phyloP scores from a whole-genome alignment of 345 rosid genomes.

The Lepidium didymum region DNA sequence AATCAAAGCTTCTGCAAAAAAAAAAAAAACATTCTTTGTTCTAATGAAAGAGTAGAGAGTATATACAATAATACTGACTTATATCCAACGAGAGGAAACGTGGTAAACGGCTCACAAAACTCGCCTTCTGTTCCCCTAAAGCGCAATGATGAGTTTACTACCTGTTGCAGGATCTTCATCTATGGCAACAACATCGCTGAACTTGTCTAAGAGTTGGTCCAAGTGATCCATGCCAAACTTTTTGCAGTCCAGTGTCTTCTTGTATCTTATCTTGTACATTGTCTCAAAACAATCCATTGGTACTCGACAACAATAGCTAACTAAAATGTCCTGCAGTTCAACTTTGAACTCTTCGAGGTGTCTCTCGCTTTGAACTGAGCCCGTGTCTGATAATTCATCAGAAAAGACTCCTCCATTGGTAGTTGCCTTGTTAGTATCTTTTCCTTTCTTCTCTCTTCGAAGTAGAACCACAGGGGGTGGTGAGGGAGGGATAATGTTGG shows the following conservation, averaged over 20 bases:
- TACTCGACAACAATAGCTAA: conserved; percentile 71
- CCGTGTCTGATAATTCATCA: conserved; percentile 55
- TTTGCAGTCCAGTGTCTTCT: conserved; percentile 50
- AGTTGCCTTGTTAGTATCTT: conserved; percentile 33
- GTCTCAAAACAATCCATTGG: conserved; percentile 72
- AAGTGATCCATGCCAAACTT: conserved; percentile 56
- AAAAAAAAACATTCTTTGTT: background rate
- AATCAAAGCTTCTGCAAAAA: background rate
- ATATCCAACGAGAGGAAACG: background rate
- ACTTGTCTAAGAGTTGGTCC: conserved; percentile 69
- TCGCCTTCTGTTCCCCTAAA: background rate
- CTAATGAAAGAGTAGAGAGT: background rate
- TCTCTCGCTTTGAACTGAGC: conserved; percentile 24
- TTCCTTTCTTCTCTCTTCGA: conserved; percentile 58
- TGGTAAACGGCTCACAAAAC: background rate
- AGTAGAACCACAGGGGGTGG: conserved; percentile 35
- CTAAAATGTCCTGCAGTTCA: conserved; percentile 83
- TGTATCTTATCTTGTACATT: conserved; percentile 76
- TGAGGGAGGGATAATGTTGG: conserved; percentile 44
- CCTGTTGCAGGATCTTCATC: conserved; percentile 55
- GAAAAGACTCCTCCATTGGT: conserved; percentile 43
- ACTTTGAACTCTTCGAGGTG: conserved; percentile 60
- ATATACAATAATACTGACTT: background rate
- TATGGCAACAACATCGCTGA: conserved; percentile 57
- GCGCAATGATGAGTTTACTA: conserved; percentile 45